Base-by-base conservation (phyloP, 2,329 filamentous ascomycete species). In the Fusarium virguliforme region DNA sequence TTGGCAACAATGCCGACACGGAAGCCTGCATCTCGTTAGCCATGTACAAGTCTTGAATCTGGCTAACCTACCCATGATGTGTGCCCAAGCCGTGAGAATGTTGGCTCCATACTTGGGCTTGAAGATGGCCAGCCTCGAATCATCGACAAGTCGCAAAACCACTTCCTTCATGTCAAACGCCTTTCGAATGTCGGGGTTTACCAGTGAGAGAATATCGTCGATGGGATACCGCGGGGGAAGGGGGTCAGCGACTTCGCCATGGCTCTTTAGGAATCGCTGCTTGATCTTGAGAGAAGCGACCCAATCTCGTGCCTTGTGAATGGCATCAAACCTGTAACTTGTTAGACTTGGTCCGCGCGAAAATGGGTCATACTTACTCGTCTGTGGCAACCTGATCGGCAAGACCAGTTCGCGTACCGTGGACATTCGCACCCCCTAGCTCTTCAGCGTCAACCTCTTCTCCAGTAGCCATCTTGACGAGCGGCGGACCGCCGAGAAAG, bases 81-180 rank as follows among this genome's bases (percentile, higher is more conserved):
- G 73, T n/a, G 80, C 80, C 78, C 79, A 83, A 0, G 73, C 70
- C 0, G 81, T 83, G 13, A 84, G 57, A 48, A 84, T 72, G 35
- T 80, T 82, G 0, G 68, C 60, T 8, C 83, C 83, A 59, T 79
- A 84, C 8, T 76, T 76, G 1, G 81, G 81, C 65, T 85, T 85
- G 74, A 83, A 84, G 0, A 75, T 61, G 0, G 77, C 74, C 1
- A 83, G 59, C 8, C 81, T 70, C 1, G 82, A 83, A 32, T 81
- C 81, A 62, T 84, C 83, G 0, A 84, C 81, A 13, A 84, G 73
- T 1, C 83, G 77, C 15, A 83, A 66, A 3, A 84, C 41, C 0
- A 83, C 81, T 64, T 83, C 82, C 6, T 62, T 60, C 74, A 76
- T 77, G 41, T 76, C 71, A 28, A 77, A 72, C 0, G 76, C 60